phyloP scores from a whole-genome alignment of 2,329 filamentous ascomycete species.

The Venturia pyrina region DNA sequence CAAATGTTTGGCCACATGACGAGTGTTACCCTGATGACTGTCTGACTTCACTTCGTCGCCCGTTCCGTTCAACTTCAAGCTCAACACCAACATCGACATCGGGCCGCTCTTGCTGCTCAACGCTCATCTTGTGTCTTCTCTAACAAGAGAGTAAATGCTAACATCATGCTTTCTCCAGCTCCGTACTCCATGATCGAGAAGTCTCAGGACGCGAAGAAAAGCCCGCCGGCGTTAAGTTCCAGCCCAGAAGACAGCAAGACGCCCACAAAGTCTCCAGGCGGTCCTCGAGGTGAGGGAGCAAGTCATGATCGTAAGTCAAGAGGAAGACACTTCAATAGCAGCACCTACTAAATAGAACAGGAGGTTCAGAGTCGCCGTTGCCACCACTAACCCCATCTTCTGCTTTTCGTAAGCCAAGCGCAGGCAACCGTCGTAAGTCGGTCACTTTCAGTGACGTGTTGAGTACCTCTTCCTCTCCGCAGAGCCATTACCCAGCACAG shows the following conservation, averaged over 20 bases:
- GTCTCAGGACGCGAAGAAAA: background rate
- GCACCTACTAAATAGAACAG: background rate
- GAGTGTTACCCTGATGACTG: background rate
- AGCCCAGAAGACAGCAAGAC: background rate
- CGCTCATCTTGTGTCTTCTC: background rate
- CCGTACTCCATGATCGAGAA: background rate
- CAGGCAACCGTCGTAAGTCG: background rate
- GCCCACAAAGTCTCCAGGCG: background rate
- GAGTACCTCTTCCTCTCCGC: background rate
- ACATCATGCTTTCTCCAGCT: background rate
- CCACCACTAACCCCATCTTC: background rate
- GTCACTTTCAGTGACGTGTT: background rate
- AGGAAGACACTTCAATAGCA: background rate
- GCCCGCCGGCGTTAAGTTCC: background rate
- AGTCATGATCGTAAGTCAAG: background rate
- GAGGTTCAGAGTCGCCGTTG: background rate
- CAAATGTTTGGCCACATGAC: background rate
- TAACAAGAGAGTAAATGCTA: too few relatives aligned
- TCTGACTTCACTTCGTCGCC: background rate
- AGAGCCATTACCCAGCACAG: background rate
- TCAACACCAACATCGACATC: background rate
- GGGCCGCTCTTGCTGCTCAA: background rate
- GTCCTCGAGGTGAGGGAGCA: background rate
- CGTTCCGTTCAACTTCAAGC: background rate
- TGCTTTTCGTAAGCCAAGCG: background rate